Evolutionary conservation across 2,329 filamentous ascomycete genomes (phyloP).

Genomic region (Leptographium galeiforme): DNA sequence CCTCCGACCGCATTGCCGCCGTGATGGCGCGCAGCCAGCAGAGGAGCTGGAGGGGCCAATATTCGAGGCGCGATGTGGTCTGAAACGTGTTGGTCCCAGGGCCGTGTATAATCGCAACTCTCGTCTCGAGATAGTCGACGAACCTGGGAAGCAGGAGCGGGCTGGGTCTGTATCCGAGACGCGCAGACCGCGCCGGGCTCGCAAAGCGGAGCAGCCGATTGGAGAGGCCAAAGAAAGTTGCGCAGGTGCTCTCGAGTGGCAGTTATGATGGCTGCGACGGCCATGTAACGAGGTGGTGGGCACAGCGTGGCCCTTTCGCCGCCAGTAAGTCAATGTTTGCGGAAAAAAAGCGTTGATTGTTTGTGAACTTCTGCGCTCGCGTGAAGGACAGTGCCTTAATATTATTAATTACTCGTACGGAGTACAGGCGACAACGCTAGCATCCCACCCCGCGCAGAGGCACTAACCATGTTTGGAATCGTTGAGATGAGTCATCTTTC

Average conservation of each 20-base stretch:
- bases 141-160: not conserved
- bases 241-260: not conserved
- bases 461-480: too few relatives aligned
- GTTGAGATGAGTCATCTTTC: too few relatives aligned
- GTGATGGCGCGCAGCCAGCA: constrained; percentile 6
- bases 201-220: not conserved
- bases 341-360: not conserved
- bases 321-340: not conserved
- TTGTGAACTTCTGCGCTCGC: too few relatives aligned
- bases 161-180: not conserved
- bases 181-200: not conserved
- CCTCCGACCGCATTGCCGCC: constrained; percentile 11
- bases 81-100: not conserved
- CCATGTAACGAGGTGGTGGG: constrained; percentile 3
- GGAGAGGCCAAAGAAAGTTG: not conserved
- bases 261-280: constrained; percentile 3
- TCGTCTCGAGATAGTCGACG: not conserved
- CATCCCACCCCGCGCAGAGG: too few relatives aligned
- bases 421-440: too few relatives aligned
- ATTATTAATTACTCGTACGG: too few relatives aligned
- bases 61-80: not conserved
- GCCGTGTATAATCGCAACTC: not conserved
- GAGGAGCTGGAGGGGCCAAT: not conserved
- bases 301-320: not conserved
- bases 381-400: not conserved